These are phyloP conservation scores for Fusarium incarnatum DNA, from an alignment of 2,329 filamentous ascomycete species.

Conservation along the genomic window DNA sequence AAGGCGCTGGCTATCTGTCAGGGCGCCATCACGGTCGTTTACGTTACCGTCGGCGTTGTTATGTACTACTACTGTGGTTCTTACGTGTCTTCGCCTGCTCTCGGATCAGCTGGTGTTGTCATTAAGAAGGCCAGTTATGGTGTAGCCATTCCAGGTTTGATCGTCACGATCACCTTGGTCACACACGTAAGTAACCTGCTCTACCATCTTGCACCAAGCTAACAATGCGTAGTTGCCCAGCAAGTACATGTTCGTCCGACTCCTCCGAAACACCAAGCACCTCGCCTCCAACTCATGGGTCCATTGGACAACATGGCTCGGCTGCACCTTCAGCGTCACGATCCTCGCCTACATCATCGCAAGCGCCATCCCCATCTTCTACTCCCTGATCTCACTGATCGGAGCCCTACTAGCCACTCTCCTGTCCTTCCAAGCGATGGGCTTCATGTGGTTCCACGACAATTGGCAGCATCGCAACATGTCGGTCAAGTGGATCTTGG, in stretches of 20 bases:
- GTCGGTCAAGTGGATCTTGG: neutral
- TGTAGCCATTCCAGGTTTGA: constrained; percentile 46
- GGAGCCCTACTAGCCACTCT: constrained; percentile 48
- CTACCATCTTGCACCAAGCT: neutral
- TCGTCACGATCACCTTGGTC: constrained; percentile 44
- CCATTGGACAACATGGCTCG: constrained; percentile 50
- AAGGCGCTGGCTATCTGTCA: constrained; percentile 43
- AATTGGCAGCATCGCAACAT: constrained; percentile 40
- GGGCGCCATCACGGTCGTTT: constrained; percentile 48
- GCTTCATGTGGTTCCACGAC: constrained; percentile 48
- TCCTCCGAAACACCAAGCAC: constrained; percentile 48
- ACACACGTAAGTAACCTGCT: constrained; percentile 26
- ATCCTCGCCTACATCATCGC: constrained; percentile 47
- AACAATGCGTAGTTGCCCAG: constrained; percentile 2
- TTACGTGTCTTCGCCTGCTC: constrained; percentile 59
- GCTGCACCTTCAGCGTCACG: constrained; percentile 43
- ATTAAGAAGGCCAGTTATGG: constrained; percentile 61
- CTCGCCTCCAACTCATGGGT: constrained; percentile 43
- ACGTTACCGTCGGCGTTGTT: constrained; percentile 51
- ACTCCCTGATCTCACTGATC: constrained; percentile 42
- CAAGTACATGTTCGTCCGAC: constrained; percentile 28
- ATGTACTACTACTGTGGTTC: constrained; percentile 61
- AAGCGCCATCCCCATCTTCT: constrained; percentile 44
- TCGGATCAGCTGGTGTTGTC: constrained; percentile 56
- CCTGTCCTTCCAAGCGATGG: constrained; percentile 48